Conservation (phyloP, 441 rosid genomes). For the Pelargonium fulgidum region DNA sequence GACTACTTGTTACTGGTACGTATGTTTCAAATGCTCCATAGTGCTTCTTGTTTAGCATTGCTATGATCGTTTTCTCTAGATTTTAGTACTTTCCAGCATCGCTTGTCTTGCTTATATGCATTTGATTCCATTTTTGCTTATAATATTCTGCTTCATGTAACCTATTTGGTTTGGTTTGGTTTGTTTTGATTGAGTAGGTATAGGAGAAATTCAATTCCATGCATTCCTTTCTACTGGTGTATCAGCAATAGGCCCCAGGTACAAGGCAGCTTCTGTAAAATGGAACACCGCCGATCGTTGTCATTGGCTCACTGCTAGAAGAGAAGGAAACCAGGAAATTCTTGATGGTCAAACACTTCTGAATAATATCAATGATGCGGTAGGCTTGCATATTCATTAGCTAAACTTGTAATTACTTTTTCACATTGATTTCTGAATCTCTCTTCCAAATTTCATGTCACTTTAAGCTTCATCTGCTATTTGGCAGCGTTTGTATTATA, state of each 20-base stretch:
- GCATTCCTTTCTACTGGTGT: slow-evolving; percentile 56
- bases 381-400: slow-evolving; percentile 20
- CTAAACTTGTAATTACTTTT: slow-evolving; percentile 3
- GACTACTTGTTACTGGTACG: background rate
- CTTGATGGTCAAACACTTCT: slow-evolving; percentile 60
- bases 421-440: slow-evolving; percentile 5
- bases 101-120: background rate
- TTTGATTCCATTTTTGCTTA: background rate
- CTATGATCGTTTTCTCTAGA: background rate
- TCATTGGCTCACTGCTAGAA: slow-evolving; percentile 66
- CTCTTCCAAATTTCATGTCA: background rate
- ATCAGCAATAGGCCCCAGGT: slow-evolving; percentile 48
- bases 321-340: slow-evolving; percentile 52
- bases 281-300: background rate
- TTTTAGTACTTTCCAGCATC: background rate
- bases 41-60: background rate
- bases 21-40: background rate
- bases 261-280: slow-evolving; percentile 57
- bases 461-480: background rate
- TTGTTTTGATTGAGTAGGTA: slow-evolving; percentile 39
- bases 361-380: slow-evolving; percentile 43
- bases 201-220: slow-evolving; percentile 58
- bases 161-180: slow-evolving; percentile 15
- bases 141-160: background rate
- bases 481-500: too few relatives aligned